phyloP scores from a whole-genome alignment of 192 early-diverging fungal genomes.

The Pilobolus umbonatus region DNA sequence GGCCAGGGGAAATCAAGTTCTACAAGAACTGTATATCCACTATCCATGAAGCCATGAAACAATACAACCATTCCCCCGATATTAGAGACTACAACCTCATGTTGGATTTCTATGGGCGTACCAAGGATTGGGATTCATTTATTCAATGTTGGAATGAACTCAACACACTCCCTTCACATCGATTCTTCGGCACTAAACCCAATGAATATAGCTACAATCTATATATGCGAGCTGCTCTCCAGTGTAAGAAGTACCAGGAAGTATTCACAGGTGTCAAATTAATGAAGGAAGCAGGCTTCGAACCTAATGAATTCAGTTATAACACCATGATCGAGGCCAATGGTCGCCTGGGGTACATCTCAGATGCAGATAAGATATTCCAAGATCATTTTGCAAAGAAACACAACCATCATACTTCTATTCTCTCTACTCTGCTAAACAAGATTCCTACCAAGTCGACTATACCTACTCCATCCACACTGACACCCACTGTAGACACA shows the following conservation, averaged over 20 bases:
- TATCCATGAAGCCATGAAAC: constrained; percentile 24
- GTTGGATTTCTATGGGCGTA: constrained; percentile 30
- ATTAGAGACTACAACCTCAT: constrained; percentile 36
- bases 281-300: constrained; percentile 13
- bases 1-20: constrained; percentile 14
- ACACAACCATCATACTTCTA: not conserved
- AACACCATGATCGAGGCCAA: constrained; percentile 32
- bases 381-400: constrained; percentile 8
- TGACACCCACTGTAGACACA: constrained; percentile 13
- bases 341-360: constrained; percentile 22
- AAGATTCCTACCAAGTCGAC: not conserved
- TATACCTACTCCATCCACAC: not conserved
- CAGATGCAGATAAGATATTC: constrained; percentile 22
- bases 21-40: constrained; percentile 22
- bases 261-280: constrained; percentile 12
- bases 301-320: constrained; percentile 30
- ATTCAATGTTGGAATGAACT: constrained; percentile 22
- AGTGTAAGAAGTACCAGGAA: constrained; percentile 13
- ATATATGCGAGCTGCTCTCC: constrained; percentile 30
- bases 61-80: constrained; percentile 1
- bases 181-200: constrained; percentile 10
- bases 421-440: not conserved
- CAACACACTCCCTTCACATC: not conserved
- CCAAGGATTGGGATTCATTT: constrained; percentile 21
- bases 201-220: constrained; percentile 29